Evolutionary conservation across 257 asterid genomes (phyloP), one percentile per base, ranked within the genome.

Genomic region (Solanum pinnatisectum): DNA sequence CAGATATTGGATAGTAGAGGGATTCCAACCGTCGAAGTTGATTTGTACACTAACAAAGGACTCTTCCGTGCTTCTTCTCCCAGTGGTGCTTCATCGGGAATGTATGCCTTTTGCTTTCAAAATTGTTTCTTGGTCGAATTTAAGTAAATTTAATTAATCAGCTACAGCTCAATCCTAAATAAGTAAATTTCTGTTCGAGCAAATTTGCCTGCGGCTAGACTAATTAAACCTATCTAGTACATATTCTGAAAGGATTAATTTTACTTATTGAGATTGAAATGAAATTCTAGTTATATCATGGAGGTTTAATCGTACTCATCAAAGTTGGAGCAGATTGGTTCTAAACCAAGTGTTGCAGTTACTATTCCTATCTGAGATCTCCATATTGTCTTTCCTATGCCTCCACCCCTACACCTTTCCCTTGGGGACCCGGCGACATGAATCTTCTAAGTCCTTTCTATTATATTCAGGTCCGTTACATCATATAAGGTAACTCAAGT

Each of bases 1-100:
- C 99, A 97, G 88, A 95, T 97, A 89, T 95, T 97, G 22, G 99
- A 97, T 39, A 95, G 99, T 91, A 94, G 98, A 94, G 99, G 99
- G 65, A 94, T 97, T 93, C 99, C 99, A 14, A 96, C 99, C 16
- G 99, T 97, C 87, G 99, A 97, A 91, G 99, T 96, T 82, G 99
- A 97, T 92, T 88, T 97, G 93, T 88, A 90, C 92, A 97, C 99
- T 22, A 95, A 94, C 35, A 97, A 96, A 94, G 99, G 99, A 90
- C 87, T 95, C 52, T 97, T 94, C 87, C 98, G 98, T 39, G 98
- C 98, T 72, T 92, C 99, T 77, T 90, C 93, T 10, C 99, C 99
- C 74, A 90, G 98, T 22, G 99, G 98, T 60, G 90, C 92, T 74
- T 91, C 98, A 46, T 94, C 98, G 35, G 98, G 96, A 73, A 90